Conservation (phyloP, 768 basidiomycete genomes). For the Auriscalpium vulgare region DNA sequence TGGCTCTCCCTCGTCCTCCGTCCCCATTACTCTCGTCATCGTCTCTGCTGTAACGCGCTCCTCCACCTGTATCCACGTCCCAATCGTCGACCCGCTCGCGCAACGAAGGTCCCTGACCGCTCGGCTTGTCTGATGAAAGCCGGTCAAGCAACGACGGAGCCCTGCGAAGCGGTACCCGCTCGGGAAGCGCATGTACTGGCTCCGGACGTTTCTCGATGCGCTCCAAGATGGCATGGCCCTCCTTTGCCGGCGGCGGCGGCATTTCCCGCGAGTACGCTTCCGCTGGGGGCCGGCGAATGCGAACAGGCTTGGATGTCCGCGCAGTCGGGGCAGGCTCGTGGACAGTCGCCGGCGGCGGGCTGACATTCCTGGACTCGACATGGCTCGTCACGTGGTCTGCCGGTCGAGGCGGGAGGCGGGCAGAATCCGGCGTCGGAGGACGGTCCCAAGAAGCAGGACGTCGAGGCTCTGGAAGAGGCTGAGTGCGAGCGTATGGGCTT, state of each 20-base stretch:
- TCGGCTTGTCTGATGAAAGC: background rate
- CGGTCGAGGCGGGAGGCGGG: background rate
- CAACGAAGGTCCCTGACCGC: too few relatives aligned
- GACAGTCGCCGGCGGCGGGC: background rate
- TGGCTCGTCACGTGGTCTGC: background rate
- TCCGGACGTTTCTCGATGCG: too few relatives aligned
- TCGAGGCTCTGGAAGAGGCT: background rate
- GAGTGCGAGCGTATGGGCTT: background rate
- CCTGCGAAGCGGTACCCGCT: background rate
- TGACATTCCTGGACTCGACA: background rate
- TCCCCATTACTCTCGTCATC: too few relatives aligned
- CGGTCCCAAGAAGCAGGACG: background rate
- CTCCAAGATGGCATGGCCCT: background rate
- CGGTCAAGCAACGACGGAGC: background rate
- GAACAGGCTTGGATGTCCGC: background rate
- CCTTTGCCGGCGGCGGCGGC: background rate
- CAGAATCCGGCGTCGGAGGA: background rate
- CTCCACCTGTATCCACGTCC: too few relatives aligned
- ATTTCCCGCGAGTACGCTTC: background rate
- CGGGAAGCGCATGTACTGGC: background rate
- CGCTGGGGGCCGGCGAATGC: background rate
- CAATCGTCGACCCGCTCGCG: too few relatives aligned
- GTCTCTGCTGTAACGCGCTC: too few relatives aligned
- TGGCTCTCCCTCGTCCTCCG: too few relatives aligned
- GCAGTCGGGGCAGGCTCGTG: background rate